These are phyloP conservation scores for Coprinopsis sp. DNA, from an alignment of 768 basidiomycete genomes.

Conservation along the genomic window DNA sequence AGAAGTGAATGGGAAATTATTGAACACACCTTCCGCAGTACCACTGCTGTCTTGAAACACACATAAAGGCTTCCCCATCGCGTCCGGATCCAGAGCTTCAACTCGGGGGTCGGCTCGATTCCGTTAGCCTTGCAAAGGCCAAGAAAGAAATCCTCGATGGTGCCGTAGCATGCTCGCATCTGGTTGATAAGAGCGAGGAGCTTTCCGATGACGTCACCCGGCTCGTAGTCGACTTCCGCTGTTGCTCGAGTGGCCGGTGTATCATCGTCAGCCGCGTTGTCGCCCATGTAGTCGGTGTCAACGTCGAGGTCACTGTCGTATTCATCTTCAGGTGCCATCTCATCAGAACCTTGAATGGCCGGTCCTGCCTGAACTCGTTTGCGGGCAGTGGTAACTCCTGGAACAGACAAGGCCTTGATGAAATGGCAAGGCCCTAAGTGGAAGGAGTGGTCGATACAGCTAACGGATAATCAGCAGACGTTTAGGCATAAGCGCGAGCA, in stretches of 20 bases:
- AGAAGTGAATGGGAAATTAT: background rate
- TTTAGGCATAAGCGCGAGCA: background rate
- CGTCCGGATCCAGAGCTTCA: conserved; percentile 15
- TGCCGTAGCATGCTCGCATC: conserved; percentile 9
- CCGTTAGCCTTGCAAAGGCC: conserved; percentile 3
- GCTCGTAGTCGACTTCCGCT: conserved; percentile 11
- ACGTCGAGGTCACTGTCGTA: conserved; percentile 13
- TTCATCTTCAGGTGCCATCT: conserved; percentile 9
- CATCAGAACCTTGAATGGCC: conserved; percentile 4
- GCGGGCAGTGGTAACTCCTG: background rate
- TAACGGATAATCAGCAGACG: background rate
- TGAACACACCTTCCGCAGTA: conserved; percentile 12
- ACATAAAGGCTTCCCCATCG: conserved; percentile 16
- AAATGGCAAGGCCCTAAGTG: conserved; percentile 14
- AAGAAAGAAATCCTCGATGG: conserved; percentile 4
- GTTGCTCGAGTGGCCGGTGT: conserved; percentile 6
- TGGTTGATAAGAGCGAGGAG: conserved; percentile 15
- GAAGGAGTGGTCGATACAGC: conserved; percentile 16
- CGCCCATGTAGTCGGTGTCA: conserved; percentile 8
- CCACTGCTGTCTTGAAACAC: conserved; percentile 9
- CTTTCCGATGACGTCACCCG: conserved; percentile 17
- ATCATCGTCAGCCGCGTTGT: conserved; percentile 12
- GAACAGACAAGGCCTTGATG: conserved; percentile 4
- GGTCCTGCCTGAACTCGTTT: background rate
- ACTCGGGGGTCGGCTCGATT: conserved; percentile 4